Evolutionary conservation across 2,329 filamentous ascomycete species (phyloP).

Genomic region (Sphaerulina musiva): DNA sequence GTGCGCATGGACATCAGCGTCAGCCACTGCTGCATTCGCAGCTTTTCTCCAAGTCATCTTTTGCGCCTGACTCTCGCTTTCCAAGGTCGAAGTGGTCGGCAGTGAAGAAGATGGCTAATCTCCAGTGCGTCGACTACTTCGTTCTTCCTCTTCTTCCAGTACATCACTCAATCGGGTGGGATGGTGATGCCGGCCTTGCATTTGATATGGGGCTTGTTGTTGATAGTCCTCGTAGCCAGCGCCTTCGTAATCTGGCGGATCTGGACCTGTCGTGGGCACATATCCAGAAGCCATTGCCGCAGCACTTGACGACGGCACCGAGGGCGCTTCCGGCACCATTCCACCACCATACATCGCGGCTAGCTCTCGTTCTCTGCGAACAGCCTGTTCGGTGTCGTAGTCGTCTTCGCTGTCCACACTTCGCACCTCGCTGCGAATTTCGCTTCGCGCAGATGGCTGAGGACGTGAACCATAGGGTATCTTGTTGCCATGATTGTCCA

Average conservation of each 20-base stretch:
- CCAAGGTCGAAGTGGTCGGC: conserved; percentile 1
- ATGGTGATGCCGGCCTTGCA: conserved; percentile 62
- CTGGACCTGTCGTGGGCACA: conserved; percentile 16
- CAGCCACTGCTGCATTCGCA: not conserved
- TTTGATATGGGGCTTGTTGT: conserved; percentile 25
- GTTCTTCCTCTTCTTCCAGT: conserved; percentile 69
- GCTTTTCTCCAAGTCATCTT: conserved; percentile 1
- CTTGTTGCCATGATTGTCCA: conserved; percentile 53
- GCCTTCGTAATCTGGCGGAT: conserved; percentile 32
- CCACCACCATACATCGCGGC: conserved; percentile 40
- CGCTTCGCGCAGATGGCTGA: not conserved
- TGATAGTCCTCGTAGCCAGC: conserved; percentile 64
- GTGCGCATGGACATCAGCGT: not conserved
- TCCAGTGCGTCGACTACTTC: conserved; percentile 31
- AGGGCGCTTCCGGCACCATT: conserved; percentile 29
- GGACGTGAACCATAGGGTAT: conserved; percentile 49
- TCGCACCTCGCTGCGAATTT: conserved; percentile 9
- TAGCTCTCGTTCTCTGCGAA: conserved; percentile 44
- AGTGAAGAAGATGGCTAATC: conserved; percentile 6
- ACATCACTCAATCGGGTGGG: conserved; percentile 85
- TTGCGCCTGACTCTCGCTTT: conserved; percentile 3
- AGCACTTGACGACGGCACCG: conserved; percentile 29
- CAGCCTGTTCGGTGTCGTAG: conserved; percentile 49
- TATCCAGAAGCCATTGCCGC: conserved; percentile 29
- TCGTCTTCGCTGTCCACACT: conserved; percentile 42